Percentiles rank a stretch among this genome's conserved stretches.
phyloP scores from a whole-genome alignment of 2,329 filamentous ascomycete genomes.

The Diaporthe nobilis region DNA sequence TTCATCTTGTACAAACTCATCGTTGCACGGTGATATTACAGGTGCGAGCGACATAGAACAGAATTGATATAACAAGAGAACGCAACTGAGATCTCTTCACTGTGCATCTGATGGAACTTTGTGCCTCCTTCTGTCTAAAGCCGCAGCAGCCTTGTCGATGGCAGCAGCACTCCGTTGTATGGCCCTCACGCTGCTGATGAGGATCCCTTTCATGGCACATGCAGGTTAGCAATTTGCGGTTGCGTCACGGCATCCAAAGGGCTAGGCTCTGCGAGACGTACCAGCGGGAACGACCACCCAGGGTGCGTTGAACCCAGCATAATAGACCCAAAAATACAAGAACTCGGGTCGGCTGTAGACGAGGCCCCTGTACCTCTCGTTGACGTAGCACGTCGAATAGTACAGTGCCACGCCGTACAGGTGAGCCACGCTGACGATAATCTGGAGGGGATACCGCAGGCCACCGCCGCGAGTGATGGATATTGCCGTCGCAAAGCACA shows the following conservation, averaged over 20 bases:
- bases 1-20: neutral
- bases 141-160: slow-evolving; percentile 35
- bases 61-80: neutral
- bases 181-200: slow-evolving; percentile 28
- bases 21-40: neutral
- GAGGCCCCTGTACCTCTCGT: slow-evolving; percentile 59
- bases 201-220: slow-evolving; percentile 9
- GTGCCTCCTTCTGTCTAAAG: slow-evolving; percentile 34
- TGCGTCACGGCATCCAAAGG: neutral
- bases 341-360: slow-evolving; percentile 71
- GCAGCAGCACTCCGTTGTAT: slow-evolving; percentile 35
- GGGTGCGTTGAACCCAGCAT: slow-evolving; percentile 71
- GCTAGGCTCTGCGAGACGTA: slow-evolving; percentile 53
- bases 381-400: slow-evolving; percentile 69
- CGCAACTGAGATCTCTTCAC: neutral
- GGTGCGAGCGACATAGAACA: neutral
- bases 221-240: neutral
- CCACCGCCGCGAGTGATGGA: slow-evolving; percentile 60
- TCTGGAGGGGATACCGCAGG: slow-evolving; percentile 65
- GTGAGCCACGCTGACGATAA: slow-evolving; percentile 66
- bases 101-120: neutral
- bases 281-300: slow-evolving; percentile 71
- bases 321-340: slow-evolving; percentile 76
- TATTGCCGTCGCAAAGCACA: slow-evolving; percentile 65
- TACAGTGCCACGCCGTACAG: slow-evolving; percentile 75